phyloP scores from a whole-genome alignment of 805 yeast genomes.

The Kuraishia capsulata region DNA sequence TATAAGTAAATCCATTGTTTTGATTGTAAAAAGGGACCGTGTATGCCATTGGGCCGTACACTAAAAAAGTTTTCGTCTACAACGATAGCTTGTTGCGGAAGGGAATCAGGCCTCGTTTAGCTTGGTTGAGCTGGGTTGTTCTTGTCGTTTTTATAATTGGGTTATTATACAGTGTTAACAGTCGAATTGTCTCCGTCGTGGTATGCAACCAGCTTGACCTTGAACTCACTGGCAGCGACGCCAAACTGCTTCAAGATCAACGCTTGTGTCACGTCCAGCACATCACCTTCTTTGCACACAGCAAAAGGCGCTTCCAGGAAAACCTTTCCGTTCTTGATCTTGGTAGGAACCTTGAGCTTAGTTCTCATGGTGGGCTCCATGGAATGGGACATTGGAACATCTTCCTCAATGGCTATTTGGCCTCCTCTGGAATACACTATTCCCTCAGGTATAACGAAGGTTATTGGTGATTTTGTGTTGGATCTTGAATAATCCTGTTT shows the following conservation, averaged over 20 bases:
- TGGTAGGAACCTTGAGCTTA: constrained; percentile 85
- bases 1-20: too few species aligned
- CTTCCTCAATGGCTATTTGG: constrained; percentile 80
- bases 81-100: too few species aligned
- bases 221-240: constrained; percentile 86
- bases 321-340: constrained; percentile 83
- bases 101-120: too few species aligned
- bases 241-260: constrained; percentile 92
- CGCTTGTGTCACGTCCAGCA: constrained; percentile 84
- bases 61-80: too few species aligned
- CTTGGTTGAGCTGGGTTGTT: too few species aligned
- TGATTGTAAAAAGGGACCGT: too few species aligned
- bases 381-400: constrained; percentile 94
- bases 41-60: too few species aligned
- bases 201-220: constrained; percentile 69
- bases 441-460: constrained; percentile 84
- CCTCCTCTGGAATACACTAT: constrained; percentile 94
- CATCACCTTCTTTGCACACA: constrained; percentile 75
- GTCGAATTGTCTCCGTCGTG: constrained; percentile 48
- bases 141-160: too few species aligned
- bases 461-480: constrained; percentile 73
- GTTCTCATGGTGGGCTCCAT: constrained; percentile 89
- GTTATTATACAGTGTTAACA: too few species aligned
- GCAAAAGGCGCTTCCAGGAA: constrained; percentile 63
- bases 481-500: constrained; percentile 86